phyloP scores from a whole-genome alignment of 176 grass and related monocot genomes.

The Oryza glaberrima region DNA sequence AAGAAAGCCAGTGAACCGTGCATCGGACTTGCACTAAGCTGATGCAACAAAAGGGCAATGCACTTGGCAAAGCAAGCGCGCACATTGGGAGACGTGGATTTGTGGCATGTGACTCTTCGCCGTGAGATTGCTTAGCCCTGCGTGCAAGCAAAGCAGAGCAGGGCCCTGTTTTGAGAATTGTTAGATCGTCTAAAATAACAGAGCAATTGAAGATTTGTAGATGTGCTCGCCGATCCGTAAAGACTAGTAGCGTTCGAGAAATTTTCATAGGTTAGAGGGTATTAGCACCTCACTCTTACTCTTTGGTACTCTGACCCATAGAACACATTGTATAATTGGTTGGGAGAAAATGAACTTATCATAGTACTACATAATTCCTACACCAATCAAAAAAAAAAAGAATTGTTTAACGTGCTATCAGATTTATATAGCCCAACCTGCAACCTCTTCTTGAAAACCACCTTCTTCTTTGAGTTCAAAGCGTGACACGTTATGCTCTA shows the following conservation, averaged over 20 bases:
- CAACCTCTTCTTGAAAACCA: neutral
- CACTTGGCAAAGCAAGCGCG: neutral
- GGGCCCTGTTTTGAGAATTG: neutral
- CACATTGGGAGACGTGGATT: neutral
- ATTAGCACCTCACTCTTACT: neutral
- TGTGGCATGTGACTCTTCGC: neutral
- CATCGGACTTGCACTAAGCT: constrained; percentile 53
- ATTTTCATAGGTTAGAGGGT: neutral
- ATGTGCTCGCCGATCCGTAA: neutral
- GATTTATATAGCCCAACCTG: neutral
- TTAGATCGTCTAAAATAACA: neutral
- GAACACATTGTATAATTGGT: too few relatives aligned
- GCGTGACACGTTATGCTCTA: neutral
- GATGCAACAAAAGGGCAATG: neutral
- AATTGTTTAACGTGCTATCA: too few relatives aligned
- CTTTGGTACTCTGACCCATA: too few relatives aligned
- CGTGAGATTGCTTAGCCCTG: constrained; percentile 35
- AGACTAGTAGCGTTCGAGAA: neutral
- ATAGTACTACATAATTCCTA: too few relatives aligned
- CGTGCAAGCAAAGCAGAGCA: constrained; percentile 1
- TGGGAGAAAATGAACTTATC: too few relatives aligned
- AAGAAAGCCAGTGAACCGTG: constrained; percentile 34
- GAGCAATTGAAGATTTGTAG: neutral
- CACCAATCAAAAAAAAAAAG: too few relatives aligned
- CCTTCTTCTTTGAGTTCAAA: neutral